Conservation (phyloP, 2,329 filamentous ascomycete species). For the Coleophoma eucalyptorum region DNA sequence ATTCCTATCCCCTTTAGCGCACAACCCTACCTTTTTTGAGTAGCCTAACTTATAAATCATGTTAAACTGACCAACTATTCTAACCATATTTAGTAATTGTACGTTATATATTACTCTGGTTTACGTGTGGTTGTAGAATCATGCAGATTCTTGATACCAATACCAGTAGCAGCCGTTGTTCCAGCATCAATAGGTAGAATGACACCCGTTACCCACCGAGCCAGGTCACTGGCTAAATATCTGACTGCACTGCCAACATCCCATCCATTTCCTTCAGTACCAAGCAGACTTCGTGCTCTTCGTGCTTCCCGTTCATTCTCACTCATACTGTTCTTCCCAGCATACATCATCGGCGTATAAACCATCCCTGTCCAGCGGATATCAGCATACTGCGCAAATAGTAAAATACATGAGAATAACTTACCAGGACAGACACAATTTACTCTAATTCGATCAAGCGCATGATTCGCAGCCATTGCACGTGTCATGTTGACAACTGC, state of each 20-base stretch:
- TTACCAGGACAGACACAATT: slow-evolving; percentile 54
- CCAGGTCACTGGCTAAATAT: slow-evolving; percentile 48
- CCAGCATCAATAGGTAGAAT: slow-evolving; percentile 44
- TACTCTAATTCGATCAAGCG: slow-evolving; percentile 42
- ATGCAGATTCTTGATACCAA: neutral
- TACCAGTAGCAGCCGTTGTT: slow-evolving; percentile 35
- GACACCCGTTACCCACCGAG: slow-evolving; percentile 46
- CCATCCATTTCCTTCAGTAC: slow-evolving; percentile 50
- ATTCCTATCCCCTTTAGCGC: too few species aligned
- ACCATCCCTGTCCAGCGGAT: too few species aligned
- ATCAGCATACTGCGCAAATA: too few species aligned
- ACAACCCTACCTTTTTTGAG: too few species aligned
- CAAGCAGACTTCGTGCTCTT: slow-evolving; percentile 45
- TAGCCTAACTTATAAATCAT: too few species aligned
- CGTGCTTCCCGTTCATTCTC: slow-evolving; percentile 33
- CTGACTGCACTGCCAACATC: slow-evolving; percentile 39
- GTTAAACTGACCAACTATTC: too few species aligned
- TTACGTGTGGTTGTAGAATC: too few species aligned
- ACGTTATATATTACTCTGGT: too few species aligned
- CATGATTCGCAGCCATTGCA: slow-evolving; percentile 53
- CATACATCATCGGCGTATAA: slow-evolving; percentile 38
- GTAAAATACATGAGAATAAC: too few species aligned
- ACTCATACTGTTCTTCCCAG: slow-evolving; percentile 32
- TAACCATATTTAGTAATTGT: too few species aligned
- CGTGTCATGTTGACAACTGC: slow-evolving; percentile 51